Evolutionary conservation across 129 eudicot genomes (phyloP).

Genomic region (Gnaphalium uliginosum): DNA sequence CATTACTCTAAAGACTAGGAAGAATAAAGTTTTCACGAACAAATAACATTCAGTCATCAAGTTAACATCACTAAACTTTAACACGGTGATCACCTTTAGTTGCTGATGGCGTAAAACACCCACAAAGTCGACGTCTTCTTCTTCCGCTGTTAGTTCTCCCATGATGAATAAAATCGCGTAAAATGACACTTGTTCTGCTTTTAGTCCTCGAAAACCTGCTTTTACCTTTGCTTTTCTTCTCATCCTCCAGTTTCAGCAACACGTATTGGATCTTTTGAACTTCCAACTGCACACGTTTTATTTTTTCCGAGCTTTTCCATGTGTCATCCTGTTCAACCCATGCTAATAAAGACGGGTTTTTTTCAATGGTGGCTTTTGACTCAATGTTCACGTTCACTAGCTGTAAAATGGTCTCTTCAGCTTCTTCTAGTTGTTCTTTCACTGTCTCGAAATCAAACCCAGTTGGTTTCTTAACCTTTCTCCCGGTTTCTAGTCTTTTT

Average conservation of each 20-base stretch:
- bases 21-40: neutral
- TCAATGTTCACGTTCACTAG: constrained; percentile 56
- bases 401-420: constrained; percentile 58
- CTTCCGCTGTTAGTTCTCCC: constrained; percentile 51
- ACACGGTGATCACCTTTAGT: neutral
- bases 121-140: constrained; percentile 50
- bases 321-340: constrained; percentile 57
- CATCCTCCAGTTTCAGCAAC: constrained; percentile 62
- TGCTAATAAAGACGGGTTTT: constrained; percentile 41
- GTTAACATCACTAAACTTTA: neutral
- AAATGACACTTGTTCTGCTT: constrained; percentile 56
- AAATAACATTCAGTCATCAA: neutral
- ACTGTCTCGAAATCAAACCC: constrained; percentile 64
- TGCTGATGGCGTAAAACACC: constrained; percentile 8
- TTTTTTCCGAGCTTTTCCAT: constrained; percentile 74
- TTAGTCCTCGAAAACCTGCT: constrained; percentile 62
- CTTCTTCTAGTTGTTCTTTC: constrained; percentile 65
- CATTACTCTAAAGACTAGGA: neutral
- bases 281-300: constrained; percentile 76
- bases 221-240: constrained; percentile 59
- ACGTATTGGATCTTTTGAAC: constrained; percentile 73
- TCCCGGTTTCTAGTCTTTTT: constrained; percentile 50
- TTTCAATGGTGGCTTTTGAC: constrained; percentile 52
- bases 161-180: constrained; percentile 66
- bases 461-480: constrained; percentile 43